These are phyloP conservation scores for Pterocarpus santalinus DNA, from an alignment of 306 rosid species.

Conservation along the genomic window DNA sequence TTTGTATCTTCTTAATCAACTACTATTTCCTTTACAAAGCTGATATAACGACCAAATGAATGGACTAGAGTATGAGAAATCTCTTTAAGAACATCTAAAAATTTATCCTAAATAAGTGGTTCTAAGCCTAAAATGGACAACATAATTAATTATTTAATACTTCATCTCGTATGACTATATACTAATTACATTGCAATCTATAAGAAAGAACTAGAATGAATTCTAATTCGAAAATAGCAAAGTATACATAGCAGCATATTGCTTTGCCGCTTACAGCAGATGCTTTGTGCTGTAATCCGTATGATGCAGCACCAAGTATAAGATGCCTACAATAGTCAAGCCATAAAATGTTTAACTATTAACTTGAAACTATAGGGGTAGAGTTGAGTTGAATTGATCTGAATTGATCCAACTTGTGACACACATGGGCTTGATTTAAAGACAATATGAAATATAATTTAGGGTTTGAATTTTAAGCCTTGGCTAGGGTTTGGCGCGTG, in stretches of 20 bases:
- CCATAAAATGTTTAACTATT: background rate
- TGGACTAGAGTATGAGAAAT: too few relatives aligned
- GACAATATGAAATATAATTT: background rate
- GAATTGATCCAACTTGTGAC: background rate
- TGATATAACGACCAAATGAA: too few relatives aligned
- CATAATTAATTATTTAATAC: background rate
- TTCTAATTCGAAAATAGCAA: background rate
- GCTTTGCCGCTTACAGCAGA: background rate
- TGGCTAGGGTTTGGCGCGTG: slow-evolving; percentile 11
- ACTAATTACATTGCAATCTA: background rate
- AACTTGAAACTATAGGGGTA: background rate
- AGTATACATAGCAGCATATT: background rate
- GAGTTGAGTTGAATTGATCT: background rate
- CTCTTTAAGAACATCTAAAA: too few relatives aligned
- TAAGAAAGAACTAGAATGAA: background rate
- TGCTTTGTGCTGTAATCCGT: slow-evolving; percentile 3
- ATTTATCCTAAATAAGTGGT: too few relatives aligned
- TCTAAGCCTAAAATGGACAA: background rate
- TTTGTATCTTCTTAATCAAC: too few relatives aligned
- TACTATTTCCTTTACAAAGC: too few relatives aligned
- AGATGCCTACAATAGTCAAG: background rate
- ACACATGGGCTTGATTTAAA: background rate
- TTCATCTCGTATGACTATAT: background rate
- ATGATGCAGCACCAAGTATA: background rate
- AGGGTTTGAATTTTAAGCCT: background rate